phyloP scores from a whole-genome alignment of 2,329 filamentous ascomycete genomes.

The Neurospora sp. region DNA sequence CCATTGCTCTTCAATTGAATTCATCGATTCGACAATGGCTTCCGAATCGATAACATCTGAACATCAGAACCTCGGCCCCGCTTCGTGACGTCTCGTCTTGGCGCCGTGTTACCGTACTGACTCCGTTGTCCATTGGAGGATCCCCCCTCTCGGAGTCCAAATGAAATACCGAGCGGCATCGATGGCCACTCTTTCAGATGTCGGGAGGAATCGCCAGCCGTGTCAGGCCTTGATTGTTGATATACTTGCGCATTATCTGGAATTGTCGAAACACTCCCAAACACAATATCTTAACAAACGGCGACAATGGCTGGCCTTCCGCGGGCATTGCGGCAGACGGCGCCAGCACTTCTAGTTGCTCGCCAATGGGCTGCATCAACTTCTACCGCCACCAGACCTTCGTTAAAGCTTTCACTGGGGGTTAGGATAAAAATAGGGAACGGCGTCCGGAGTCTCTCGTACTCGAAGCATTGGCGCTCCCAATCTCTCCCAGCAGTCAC shows the following conservation, averaged over 20 bases:
- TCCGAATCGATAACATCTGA: not conserved
- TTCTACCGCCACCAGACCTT: not conserved
- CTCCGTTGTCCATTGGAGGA: not conserved
- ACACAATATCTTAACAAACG: not conserved
- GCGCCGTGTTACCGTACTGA: not conserved
- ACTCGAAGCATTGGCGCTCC: slow-evolving; percentile 11
- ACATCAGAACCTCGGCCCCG: not conserved
- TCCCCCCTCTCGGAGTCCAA: slow-evolving; percentile 2
- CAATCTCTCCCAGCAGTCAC: slow-evolving; percentile 7
- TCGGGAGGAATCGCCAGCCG: not conserved
- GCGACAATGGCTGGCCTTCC: slow-evolving; percentile 3
- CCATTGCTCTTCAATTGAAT: not conserved
- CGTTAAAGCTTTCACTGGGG: not conserved
- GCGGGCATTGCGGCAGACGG: slow-evolving; percentile 3
- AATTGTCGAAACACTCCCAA: not conserved
- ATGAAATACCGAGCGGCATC: slow-evolving; percentile 1
- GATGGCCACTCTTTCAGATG: not conserved
- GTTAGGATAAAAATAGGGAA: not conserved
- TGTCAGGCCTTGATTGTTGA: not conserved
- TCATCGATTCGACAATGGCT: not conserved
- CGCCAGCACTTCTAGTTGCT: not conserved
- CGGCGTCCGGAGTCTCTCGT: slow-evolving; percentile 9
- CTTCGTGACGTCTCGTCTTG: not conserved
- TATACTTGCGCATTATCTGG: not conserved
- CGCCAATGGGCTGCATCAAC: not conserved